These are phyloP conservation scores for Drosera capensis DNA, from an alignment of 148 eudicot species.

Conservation along the genomic window DNA sequence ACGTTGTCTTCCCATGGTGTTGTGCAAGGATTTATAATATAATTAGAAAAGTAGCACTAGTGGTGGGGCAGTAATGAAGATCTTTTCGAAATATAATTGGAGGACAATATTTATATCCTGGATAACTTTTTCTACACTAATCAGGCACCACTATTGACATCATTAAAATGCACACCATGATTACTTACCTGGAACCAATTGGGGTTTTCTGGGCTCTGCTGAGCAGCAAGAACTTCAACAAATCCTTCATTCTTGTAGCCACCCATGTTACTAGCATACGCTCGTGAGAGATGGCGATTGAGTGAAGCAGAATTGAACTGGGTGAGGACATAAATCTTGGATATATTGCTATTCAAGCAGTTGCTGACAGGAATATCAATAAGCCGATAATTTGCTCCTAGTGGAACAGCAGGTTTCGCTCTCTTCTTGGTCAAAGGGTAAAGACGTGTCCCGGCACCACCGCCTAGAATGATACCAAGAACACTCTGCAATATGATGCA, in stretches of 20 bases:
- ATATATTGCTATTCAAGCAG: slow-evolving; percentile 80
- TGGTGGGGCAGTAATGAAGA: too few species aligned
- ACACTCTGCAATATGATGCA: slow-evolving; percentile 48
- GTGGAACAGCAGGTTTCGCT: slow-evolving; percentile 91
- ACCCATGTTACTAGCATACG: slow-evolving; percentile 84
- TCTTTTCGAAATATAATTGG: too few species aligned
- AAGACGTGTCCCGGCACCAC: slow-evolving; percentile 96
- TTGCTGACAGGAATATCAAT: slow-evolving; percentile 95
- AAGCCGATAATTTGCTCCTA: slow-evolving; percentile 83
- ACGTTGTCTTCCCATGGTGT: neutral
- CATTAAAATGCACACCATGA: neutral
- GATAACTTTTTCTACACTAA: too few species aligned
- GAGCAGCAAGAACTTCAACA: slow-evolving; percentile 98
- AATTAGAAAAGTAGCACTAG: neutral
- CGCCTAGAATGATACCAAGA: slow-evolving; percentile 94
- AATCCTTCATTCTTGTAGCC: slow-evolving; percentile 94
- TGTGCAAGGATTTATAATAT: neutral
- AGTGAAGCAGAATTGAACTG: slow-evolving; percentile 97
- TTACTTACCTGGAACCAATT: slow-evolving; percentile 82
- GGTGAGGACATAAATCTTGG: slow-evolving; percentile 80
- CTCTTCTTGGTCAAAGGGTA: slow-evolving; percentile 89
- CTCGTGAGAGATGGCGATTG: slow-evolving; percentile 78
- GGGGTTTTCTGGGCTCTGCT: slow-evolving; percentile 96
- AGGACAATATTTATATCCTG: too few species aligned
- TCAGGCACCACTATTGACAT: neutral